phyloP scores from a whole-genome alignment of 1,284 basidiomycete species.

The Ceratobasidium sp. region DNA sequence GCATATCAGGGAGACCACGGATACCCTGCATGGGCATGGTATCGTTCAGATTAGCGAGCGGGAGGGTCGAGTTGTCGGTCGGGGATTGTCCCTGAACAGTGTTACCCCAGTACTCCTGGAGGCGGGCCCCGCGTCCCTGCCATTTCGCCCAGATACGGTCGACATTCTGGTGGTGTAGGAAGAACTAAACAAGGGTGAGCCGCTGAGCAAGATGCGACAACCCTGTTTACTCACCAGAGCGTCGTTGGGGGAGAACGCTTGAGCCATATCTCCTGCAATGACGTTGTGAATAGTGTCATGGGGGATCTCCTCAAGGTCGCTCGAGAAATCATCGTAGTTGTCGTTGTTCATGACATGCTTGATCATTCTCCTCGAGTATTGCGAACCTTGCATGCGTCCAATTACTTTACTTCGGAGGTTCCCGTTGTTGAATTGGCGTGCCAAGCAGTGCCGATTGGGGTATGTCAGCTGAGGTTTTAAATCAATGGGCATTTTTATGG shows the following conservation, averaged over 20 bases:
- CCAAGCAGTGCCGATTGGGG: conserved; percentile 29
- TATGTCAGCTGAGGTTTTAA: conserved; percentile 9
- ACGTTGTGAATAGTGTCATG: conserved; percentile 42
- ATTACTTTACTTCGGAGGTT: conserved; percentile 18
- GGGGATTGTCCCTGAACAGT: conserved; percentile 35
- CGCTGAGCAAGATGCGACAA: neutral
- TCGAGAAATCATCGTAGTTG: conserved; percentile 26
- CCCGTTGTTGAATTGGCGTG: conserved; percentile 40
- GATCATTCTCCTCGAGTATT: conserved; percentile 19
- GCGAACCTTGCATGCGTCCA: conserved; percentile 38
- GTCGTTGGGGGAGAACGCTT: conserved; percentile 41
- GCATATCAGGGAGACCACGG: conserved; percentile 36
- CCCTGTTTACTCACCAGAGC: conserved; percentile 9
- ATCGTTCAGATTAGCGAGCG: conserved; percentile 38
- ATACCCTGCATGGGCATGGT: conserved; percentile 28
- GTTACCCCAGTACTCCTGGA: conserved; percentile 25
- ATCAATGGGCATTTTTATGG: neutral
- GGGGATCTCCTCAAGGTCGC: conserved; percentile 21
- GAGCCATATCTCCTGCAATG: conserved; percentile 35
- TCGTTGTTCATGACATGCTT: neutral
- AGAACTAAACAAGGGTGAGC: conserved; percentile 19
- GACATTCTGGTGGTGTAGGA: conserved; percentile 44
- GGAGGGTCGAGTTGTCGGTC: conserved; percentile 19
- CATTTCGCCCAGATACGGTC: conserved; percentile 46
- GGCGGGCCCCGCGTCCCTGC: conserved; percentile 34